Evolutionary conservation across 2,329 filamentous ascomycete genomes (phyloP).

Genomic region (Trichoderma atrobrunneum): DNA sequence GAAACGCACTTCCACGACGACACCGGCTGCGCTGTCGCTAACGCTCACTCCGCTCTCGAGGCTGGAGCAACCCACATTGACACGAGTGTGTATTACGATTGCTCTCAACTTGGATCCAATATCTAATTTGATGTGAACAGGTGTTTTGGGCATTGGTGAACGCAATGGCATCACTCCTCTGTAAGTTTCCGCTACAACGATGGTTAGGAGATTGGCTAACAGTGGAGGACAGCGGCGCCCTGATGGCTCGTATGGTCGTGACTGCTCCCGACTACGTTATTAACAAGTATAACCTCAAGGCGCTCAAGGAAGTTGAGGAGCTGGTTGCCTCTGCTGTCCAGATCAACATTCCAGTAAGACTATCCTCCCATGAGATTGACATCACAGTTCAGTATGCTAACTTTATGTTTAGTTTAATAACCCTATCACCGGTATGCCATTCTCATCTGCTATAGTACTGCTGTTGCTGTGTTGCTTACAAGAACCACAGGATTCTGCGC

Average conservation of each 20-base stretch:
- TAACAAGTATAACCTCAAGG: conserved; percentile 70
- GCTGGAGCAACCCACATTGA: conserved; percentile 77
- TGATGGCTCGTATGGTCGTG: conserved; percentile 37
- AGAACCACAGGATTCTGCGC: neutral
- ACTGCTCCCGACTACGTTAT: conserved; percentile 22
- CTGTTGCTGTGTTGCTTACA: too few species aligned
- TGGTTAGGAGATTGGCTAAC: too few species aligned
- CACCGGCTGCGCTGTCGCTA: conserved; percentile 62
- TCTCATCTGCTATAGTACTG: too few species aligned
- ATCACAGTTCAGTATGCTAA: too few species aligned
- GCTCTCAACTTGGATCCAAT: too few species aligned
- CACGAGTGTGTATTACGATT: conserved; percentile 41
- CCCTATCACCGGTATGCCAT: conserved; percentile 28
- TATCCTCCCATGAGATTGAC: too few species aligned
- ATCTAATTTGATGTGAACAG: too few species aligned
- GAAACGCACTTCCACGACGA: neutral
- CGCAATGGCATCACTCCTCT: conserved; percentile 29
- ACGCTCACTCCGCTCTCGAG: conserved; percentile 82
- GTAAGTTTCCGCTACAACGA: too few species aligned
- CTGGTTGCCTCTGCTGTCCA: conserved; percentile 57
- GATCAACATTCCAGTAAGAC: conserved; percentile 23
- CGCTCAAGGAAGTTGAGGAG: conserved; percentile 86
- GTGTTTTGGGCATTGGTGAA: conserved; percentile 51
- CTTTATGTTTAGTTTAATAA: conserved; percentile 26
- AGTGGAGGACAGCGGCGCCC: conserved; percentile 6